These are phyloP conservation scores for Puccinia sorghi DNA, from an alignment of 1,284 basidiomycete species.

Conservation along the genomic window DNA sequence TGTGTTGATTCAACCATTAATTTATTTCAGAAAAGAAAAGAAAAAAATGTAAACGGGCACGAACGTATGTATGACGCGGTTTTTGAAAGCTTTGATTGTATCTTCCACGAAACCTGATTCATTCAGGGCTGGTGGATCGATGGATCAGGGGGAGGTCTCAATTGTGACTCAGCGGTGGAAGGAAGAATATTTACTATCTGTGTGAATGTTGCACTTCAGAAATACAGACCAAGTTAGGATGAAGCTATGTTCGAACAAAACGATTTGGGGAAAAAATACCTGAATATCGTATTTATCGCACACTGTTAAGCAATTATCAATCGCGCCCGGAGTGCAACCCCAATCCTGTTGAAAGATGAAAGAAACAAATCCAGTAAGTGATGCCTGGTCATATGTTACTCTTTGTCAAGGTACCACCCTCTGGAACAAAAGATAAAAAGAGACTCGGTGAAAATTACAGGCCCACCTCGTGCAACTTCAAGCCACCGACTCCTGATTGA, in stretches of 20 bases:
- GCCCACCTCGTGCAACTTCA: constrained; percentile 83
- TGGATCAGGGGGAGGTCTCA: background rate
- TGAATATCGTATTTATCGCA: constrained; percentile 94
- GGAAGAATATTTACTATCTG: constrained; percentile 81
- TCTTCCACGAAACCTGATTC: constrained; percentile 61
- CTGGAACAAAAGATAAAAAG: background rate
- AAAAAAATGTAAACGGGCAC: constrained; percentile 6
- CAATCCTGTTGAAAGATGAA: constrained; percentile 67
- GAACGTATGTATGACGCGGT: constrained; percentile 86
- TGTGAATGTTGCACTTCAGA: constrained; percentile 85
- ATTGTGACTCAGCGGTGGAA: constrained; percentile 71
- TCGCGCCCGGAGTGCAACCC: constrained; percentile 87
- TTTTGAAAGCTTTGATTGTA: constrained; percentile 86
- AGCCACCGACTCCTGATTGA: constrained; percentile 79
- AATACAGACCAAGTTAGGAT: constrained; percentile 4
- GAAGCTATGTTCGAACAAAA: background rate
- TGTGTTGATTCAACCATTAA: background rate
- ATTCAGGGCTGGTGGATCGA: constrained; percentile 50
- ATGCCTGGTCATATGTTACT: background rate
- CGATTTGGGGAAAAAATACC: constrained; percentile 60
- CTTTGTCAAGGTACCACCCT: background rate
- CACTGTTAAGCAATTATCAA: constrained; percentile 75
- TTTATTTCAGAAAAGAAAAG: background rate
- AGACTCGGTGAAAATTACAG: background rate
- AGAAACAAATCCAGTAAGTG: background rate